These are phyloP conservation scores for Biscogniauxia mediterranea DNA, from an alignment of 2,329 filamentous ascomycete species.

Conservation along the genomic window DNA sequence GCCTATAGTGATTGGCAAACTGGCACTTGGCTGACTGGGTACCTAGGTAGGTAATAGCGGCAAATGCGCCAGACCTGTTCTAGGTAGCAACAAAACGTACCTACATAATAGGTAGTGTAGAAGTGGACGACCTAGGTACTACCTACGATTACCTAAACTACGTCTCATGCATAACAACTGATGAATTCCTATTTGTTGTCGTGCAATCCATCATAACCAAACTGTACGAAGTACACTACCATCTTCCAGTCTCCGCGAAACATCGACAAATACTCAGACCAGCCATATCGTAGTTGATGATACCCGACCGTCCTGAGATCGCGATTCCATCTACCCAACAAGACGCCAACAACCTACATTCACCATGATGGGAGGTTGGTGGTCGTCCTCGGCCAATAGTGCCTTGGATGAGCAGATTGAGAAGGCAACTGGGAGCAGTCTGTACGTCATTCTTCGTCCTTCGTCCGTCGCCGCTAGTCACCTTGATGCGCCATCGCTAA, in stretches of 20 bases:
- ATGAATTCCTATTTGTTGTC: background rate
- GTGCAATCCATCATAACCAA: background rate
- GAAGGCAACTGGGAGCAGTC: constrained; percentile 87
- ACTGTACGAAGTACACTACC: background rate
- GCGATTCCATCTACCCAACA: background rate
- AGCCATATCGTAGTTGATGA: background rate
- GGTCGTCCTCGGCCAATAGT: constrained; percentile 87
- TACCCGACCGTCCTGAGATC: background rate
- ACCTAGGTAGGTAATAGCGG: background rate
- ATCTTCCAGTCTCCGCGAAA: background rate
- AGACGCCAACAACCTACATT: background rate
- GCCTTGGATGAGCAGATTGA: constrained; percentile 97
- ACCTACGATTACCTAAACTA: background rate
- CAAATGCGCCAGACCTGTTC: too few relatives aligned
- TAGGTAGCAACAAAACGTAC: background rate
- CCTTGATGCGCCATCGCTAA: constrained; percentile 24
- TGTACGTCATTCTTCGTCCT: constrained; percentile 56
- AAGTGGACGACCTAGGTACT: background rate
- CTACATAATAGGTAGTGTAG: too few relatives aligned
- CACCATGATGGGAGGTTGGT: constrained; percentile 79
- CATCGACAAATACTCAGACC: background rate
- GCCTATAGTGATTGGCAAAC: too few relatives aligned
- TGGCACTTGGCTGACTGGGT: background rate
- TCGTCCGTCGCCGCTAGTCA: constrained; percentile 1
- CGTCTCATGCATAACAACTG: background rate